Evolutionary conservation across 106 monocot genomes (phyloP), one percentile per base, ranked within the genome.

Genomic region (Ottelia alismoides): DNA sequence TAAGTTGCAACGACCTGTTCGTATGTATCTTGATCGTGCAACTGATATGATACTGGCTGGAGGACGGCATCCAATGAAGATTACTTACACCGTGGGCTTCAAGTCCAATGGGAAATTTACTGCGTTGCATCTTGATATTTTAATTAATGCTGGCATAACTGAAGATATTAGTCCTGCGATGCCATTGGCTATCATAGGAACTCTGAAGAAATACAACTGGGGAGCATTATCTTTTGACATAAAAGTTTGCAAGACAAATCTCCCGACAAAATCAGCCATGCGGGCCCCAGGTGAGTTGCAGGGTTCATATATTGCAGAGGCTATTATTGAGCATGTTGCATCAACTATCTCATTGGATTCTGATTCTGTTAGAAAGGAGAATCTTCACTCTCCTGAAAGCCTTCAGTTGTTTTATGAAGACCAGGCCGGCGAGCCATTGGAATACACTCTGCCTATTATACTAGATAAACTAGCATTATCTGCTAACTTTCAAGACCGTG

Each of bases 21-120:
- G 79, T 20, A 79, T 86, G 74, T 92, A 92, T 52, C 73, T 83
- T 59, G 82, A 92, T 66, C 86, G 92, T 31, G 76, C 82, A 56
- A 92, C 82, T 23, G 92, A 92, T 35, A 92, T 92, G 92, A 35
- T 80, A 66, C 79, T 92, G 51, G 54, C 72, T 17, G 86, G 82
- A 49, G 92, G 92, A 16, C 67, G 92, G 12, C 86, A 92, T 74
- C 92, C 92, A 23, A 86, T 87, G 79, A 79, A 82, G 47, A 61
- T 79, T 25, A 76, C 50, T 16, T 92, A 86, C 45, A 74, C 82
- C 2, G 78, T 91, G 0, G 85, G 86, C 17, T 82, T 82, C 69
- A 92, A 86, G 27, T 70, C 57, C 2, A 53, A 76, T 47, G 85
- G 91, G 14, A 91, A 85, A 32, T 73, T 91, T 32, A 91, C 85